Conservation (phyloP, 345 rosid genomes). For the Combretum micranthum region DNA sequence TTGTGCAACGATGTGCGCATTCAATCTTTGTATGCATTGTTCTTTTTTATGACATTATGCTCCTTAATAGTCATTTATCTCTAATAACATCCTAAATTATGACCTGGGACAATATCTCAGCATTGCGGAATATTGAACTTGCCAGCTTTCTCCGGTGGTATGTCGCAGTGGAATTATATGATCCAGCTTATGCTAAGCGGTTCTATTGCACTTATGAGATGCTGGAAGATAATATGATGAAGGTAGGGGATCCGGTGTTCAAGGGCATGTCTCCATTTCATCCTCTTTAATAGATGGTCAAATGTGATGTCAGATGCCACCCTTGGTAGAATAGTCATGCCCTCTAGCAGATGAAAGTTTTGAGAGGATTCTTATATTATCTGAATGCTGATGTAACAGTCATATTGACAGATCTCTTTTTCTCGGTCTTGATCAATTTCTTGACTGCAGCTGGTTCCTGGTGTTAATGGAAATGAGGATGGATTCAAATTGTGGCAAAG, state of each 20-base stretch:
- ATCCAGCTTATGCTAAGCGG: conserved; percentile 75
- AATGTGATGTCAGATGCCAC: no score
- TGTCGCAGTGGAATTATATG: conserved; percentile 87
- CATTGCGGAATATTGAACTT: conserved; percentile 72
- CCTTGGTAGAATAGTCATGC: background rate
- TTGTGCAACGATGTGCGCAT: conserved; percentile 74
- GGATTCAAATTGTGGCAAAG: conserved; percentile 85
- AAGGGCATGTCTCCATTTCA: background rate
- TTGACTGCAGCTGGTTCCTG: conserved; percentile 48
- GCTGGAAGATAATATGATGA: conserved; percentile 62
- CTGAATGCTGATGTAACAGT: background rate
- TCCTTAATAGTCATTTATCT: conserved; percentile 1
- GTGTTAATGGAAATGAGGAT: conserved; percentile 60
- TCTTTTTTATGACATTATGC: background rate
- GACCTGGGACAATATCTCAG: conserved; percentile 34
- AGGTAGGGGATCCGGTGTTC: conserved; percentile 38
- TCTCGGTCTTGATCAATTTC: background rate
- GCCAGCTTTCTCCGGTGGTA: conserved; percentile 98
- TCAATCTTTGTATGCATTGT: background rate
- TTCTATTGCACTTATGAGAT: conserved; percentile 72
- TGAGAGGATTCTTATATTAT: background rate
- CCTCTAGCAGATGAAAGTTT: background rate
- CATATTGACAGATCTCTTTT: background rate
- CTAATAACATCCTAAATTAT: conserved; percentile 9
- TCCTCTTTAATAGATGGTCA: background rate